Evolutionary conservation across 192 early-diverging fungal species (phyloP).

Genomic region (Podila minutissima): DNA sequence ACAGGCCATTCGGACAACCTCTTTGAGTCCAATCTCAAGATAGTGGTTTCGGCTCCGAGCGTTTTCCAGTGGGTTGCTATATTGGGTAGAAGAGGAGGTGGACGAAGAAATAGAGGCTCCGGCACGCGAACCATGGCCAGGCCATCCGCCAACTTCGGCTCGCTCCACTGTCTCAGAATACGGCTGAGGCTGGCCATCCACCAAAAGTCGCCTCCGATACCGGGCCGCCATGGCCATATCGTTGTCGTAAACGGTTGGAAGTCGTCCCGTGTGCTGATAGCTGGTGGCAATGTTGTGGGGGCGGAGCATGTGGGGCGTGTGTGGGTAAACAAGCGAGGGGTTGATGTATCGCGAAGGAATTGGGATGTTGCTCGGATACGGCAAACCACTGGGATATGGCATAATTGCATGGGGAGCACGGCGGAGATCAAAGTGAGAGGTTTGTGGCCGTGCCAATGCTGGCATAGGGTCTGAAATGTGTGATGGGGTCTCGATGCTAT

Average conservation of each 20-base stretch:
- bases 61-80: not conserved
- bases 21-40: conserved; percentile 56
- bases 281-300: conserved; percentile 9
- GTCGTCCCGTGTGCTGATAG: not conserved
- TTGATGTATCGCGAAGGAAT: conserved; percentile 35
- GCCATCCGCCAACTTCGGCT: conserved; percentile 33
- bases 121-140: not conserved
- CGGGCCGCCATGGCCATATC: not conserved
- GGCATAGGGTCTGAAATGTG: not conserved
- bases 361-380: conserved; percentile 22
- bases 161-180: conserved; percentile 35
- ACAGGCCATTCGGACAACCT: conserved; percentile 68
- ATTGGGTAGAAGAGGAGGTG: not conserved
- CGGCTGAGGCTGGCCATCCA: not conserved
- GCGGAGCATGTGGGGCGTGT: conserved; percentile 3
- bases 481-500: not conserved
- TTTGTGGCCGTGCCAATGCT: not conserved
- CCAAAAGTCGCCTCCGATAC: not conserved
- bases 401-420: not conserved
- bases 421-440: not conserved
- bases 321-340: conserved; percentile 10
- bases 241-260: not conserved
- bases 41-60: not conserved
- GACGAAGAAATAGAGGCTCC: not conserved
- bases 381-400: not conserved